Evolutionary conservation across 352 stramenopile species (phyloP).

Genomic region (Discostella stelligera): DNA sequence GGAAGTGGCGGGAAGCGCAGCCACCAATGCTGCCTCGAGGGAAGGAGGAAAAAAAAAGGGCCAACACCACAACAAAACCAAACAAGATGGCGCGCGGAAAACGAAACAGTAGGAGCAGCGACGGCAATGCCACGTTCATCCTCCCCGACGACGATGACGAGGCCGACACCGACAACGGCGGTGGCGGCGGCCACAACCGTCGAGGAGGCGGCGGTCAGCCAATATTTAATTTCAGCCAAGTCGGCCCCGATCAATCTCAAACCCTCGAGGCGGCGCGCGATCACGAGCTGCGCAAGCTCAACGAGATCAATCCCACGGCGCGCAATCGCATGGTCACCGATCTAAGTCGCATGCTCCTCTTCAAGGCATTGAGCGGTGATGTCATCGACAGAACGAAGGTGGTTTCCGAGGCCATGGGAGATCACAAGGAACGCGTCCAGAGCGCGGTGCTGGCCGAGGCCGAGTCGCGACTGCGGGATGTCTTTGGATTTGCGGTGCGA

Average conservation of each 20-base stretch:
- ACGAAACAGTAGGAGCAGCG: conserved; percentile 4
- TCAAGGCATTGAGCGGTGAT: conserved; percentile 68
- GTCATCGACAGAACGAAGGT: conserved; percentile 69
- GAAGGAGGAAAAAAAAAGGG: too few relatives aligned
- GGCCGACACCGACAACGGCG: neutral
- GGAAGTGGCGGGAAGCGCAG: too few relatives aligned
- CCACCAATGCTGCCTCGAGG: too few relatives aligned
- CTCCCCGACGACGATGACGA: conserved; percentile 16
- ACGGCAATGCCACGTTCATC: neutral
- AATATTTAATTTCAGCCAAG: conserved; percentile 55
- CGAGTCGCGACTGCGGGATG: conserved; percentile 47
- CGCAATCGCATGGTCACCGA: conserved; percentile 57
- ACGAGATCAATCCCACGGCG: conserved; percentile 40
- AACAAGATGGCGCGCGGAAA: conserved; percentile 11
- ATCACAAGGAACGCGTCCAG: conserved; percentile 35
- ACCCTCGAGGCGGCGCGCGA: conserved; percentile 37
- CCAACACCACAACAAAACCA: conserved; percentile 1
- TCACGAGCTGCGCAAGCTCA: conserved; percentile 57
- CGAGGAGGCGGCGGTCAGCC: neutral
- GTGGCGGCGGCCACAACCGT: neutral
- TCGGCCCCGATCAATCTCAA: conserved; percentile 65
- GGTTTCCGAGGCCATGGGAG: conserved; percentile 60
- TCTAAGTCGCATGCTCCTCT: conserved; percentile 67
- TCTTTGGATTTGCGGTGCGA: conserved; percentile 74
- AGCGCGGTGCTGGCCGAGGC: conserved; percentile 64